These are phyloP conservation scores for Buxus sempervirens DNA, from an alignment of 164 flowering plant genomes.

Conservation along the genomic window DNA sequence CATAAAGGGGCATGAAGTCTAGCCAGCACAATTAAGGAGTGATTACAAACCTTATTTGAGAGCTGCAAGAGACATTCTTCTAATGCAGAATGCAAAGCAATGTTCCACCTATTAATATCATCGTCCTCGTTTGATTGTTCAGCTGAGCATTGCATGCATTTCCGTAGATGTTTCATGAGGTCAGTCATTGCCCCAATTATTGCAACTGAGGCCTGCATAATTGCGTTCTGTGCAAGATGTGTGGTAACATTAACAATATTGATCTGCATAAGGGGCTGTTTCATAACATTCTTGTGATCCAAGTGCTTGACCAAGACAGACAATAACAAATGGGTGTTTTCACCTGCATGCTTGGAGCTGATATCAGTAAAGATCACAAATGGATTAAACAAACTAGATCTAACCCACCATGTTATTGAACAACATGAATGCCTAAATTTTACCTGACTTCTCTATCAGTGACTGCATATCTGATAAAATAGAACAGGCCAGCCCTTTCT, in stretches of 20 bases:
- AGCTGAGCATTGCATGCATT: slow-evolving; percentile 61
- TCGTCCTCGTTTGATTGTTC: slow-evolving; percentile 37
- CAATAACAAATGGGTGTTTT: slow-evolving; percentile 57
- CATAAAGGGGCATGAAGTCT: neutral
- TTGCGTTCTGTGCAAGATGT: slow-evolving; percentile 49
- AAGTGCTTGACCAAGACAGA: slow-evolving; percentile 81
- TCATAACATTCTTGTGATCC: slow-evolving; percentile 75
- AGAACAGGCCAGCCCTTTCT: slow-evolving; percentile 61
- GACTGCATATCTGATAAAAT: slow-evolving; percentile 60
- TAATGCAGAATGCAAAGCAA: slow-evolving; percentile 55
- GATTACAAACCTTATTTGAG: slow-evolving; percentile 55
- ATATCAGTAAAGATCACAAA: slow-evolving; percentile 5
- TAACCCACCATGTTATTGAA: neutral
- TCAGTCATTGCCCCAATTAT: slow-evolving; percentile 64
- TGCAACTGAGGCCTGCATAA: slow-evolving; percentile 52
- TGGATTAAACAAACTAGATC: neutral
- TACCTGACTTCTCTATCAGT: slow-evolving; percentile 74
- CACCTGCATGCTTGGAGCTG: slow-evolving; percentile 37
- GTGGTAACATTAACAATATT: slow-evolving; percentile 48
- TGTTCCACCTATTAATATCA: slow-evolving; percentile 34
- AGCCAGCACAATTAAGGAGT: slow-evolving; percentile 1
- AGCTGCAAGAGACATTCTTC: slow-evolving; percentile 68
- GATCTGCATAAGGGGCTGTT: slow-evolving; percentile 50
- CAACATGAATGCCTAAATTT: neutral
- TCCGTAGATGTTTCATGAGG: slow-evolving; percentile 70